These are phyloP conservation scores for Flaveria floridana DNA, from an alignment of 140 eudicot genomes.

Conservation along the genomic window DNA sequence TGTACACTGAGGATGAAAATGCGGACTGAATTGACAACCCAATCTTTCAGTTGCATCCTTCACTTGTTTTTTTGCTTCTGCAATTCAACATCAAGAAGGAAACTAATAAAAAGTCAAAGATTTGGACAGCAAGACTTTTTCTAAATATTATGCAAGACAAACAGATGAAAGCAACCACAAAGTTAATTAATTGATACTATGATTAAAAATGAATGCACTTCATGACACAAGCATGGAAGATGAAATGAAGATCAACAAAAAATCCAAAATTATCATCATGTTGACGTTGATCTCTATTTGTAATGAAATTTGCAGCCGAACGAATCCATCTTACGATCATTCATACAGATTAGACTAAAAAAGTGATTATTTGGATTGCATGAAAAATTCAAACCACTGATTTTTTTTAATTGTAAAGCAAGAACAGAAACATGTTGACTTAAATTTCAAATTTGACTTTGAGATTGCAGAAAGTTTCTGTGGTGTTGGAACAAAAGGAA, in stretches of 20 bases:
- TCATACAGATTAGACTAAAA: background rate
- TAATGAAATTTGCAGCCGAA: background rate
- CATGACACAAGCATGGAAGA: constrained; percentile 26
- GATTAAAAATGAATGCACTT: constrained; percentile 21
- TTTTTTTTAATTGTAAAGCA: background rate
- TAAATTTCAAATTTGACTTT: background rate
- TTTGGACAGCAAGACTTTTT: constrained; percentile 38
- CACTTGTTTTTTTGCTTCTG: constrained; percentile 86
- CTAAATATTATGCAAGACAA: constrained; percentile 24
- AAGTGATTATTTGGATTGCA: background rate
- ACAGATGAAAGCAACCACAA: constrained; percentile 33
- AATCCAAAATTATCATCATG: constrained; percentile 21
- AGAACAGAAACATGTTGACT: background rate
- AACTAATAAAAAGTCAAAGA: constrained; percentile 23
- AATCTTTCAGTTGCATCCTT: constrained; percentile 85
- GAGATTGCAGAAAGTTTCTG: background rate
- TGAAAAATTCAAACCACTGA: background rate
- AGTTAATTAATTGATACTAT: constrained; percentile 3
- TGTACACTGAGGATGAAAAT: constrained; percentile 83
- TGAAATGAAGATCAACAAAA: constrained; percentile 15
- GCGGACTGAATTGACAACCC: constrained; percentile 87
- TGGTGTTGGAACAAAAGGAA: too few species aligned
- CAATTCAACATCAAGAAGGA: constrained; percentile 35
- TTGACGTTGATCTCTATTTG: background rate
- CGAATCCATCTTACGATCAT: background rate